Conservation (phyloP, 2,329 filamentous ascomycete species). For the Colletotrichum somersetense region DNA sequence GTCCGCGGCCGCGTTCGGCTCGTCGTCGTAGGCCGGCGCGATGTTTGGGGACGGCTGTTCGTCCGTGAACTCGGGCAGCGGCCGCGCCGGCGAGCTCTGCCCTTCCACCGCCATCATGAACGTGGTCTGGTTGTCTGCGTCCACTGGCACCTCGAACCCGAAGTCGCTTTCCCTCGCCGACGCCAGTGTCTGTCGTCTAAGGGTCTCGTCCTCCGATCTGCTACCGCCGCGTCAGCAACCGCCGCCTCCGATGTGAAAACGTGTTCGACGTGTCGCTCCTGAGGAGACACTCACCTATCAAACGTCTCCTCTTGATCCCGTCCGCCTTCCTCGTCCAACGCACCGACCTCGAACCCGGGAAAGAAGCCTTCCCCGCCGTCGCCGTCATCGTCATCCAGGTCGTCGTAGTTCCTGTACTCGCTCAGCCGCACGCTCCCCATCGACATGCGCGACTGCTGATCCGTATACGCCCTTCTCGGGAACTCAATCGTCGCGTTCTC, state of each 20-base stretch:
- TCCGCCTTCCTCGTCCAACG: constrained; percentile 49
- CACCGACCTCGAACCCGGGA: constrained; percentile 47
- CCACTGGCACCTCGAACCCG: constrained; percentile 62
- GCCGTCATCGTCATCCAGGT: constrained; percentile 57
- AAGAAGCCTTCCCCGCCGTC: constrained; percentile 65
- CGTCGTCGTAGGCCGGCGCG: constrained; percentile 43
- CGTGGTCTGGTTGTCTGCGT: constrained; percentile 62
- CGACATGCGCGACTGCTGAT: constrained; percentile 61
- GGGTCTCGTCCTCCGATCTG: constrained; percentile 55
- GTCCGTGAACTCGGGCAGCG: constrained; percentile 41
- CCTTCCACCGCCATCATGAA: constrained; percentile 59
- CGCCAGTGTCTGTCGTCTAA: constrained; percentile 54
- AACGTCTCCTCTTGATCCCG: constrained; percentile 53
- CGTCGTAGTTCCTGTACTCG: constrained; percentile 59
- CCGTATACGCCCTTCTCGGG: constrained; percentile 64
- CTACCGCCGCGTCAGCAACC: constrained; percentile 43
- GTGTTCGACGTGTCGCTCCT: no score
- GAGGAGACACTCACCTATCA: constrained; percentile 1
- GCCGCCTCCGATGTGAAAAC: background rate
- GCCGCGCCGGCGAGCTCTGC: constrained; percentile 41
- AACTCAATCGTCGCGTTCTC: constrained; percentile 70
- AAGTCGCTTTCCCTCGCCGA: constrained; percentile 63
- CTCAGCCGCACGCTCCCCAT: constrained; percentile 67
- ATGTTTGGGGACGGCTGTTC: constrained; percentile 37
- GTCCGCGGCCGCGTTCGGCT: constrained; percentile 24